These are phyloP conservation scores for Ophiostoma tasmaniense DNA, from an alignment of 2,329 filamentous ascomycete species.

Conservation along the genomic window DNA sequence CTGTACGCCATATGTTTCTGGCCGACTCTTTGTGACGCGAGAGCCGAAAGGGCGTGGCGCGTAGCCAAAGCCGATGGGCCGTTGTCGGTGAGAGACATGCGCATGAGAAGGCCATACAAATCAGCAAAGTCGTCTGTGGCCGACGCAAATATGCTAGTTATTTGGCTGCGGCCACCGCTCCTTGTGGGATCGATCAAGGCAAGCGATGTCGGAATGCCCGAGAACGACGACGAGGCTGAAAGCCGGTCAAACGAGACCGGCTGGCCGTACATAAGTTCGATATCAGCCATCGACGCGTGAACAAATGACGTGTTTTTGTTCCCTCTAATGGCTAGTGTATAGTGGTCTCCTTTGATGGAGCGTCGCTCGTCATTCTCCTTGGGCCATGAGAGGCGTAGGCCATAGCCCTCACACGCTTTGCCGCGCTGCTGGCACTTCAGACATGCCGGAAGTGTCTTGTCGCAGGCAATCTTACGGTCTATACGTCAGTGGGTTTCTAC, in stretches of 20 bases:
- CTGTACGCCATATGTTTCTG: constrained; percentile 8
- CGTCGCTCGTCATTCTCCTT: constrained; percentile 8
- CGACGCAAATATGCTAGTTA: constrained; percentile 16
- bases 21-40: constrained; percentile 18
- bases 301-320: background rate
- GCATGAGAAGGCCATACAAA: constrained; percentile 21
- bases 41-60: constrained; percentile 19
- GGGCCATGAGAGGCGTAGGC: constrained; percentile 19
- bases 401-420: constrained; percentile 17
- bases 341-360: background rate
- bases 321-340: background rate
- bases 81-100: constrained; percentile 21
- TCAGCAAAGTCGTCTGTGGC: constrained; percentile 16
- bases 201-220: background rate
- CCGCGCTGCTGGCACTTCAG: constrained; percentile 14
- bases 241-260: background rate
- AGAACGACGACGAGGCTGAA: background rate
- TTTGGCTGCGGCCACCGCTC: constrained; percentile 12
- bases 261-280: background rate
- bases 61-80: constrained; percentile 16
- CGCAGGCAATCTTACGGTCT: constrained; percentile 19
- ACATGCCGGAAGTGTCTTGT: constrained; percentile 17
- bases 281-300: background rate
- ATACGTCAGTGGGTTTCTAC: background rate
- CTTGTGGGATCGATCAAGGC: background rate